Conservation (phyloP, 169 alveolate genomes). For the Eimeria sp. region DNA sequence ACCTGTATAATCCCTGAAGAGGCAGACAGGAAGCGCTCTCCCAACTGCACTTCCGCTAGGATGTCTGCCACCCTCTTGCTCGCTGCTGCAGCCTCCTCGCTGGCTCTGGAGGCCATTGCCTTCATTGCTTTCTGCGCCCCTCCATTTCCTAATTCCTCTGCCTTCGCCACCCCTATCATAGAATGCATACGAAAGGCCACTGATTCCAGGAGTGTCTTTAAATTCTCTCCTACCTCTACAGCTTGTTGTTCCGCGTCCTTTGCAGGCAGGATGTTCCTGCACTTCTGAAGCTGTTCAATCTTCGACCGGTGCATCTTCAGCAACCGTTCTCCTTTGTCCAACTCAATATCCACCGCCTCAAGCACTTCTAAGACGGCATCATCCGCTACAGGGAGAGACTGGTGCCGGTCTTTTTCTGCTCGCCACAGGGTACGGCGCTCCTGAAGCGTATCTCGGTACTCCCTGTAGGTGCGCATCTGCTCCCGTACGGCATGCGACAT, state of each 20-base stretch:
- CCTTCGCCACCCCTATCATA: not conserved
- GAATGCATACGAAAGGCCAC: not conserved
- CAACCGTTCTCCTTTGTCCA: not conserved
- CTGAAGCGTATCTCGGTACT: not conserved
- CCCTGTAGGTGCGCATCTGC: not conserved
- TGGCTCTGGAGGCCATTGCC: not conserved
- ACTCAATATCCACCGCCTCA: not conserved
- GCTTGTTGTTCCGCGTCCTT: not conserved
- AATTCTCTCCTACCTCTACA: not conserved
- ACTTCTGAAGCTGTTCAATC: conserved; percentile 15
- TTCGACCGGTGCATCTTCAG: not conserved
- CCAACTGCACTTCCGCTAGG: not conserved
- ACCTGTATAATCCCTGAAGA: not conserved
- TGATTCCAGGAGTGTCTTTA: not conserved
- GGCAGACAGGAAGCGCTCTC: not conserved
- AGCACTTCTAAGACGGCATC: not conserved
- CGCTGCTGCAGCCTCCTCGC: conserved; percentile 19
- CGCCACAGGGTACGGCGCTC: not conserved
- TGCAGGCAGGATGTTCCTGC: not conserved
- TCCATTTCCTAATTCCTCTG: not conserved
- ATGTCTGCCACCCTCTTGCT: not conserved
- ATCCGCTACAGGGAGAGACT: not conserved
- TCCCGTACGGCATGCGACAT: not conserved
- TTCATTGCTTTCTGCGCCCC: not conserved
- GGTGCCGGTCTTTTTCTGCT: not conserved